Evolutionary conservation across 129 eudicot species (phyloP).

Genomic region (Pseudognaphalium luteoalbum): DNA sequence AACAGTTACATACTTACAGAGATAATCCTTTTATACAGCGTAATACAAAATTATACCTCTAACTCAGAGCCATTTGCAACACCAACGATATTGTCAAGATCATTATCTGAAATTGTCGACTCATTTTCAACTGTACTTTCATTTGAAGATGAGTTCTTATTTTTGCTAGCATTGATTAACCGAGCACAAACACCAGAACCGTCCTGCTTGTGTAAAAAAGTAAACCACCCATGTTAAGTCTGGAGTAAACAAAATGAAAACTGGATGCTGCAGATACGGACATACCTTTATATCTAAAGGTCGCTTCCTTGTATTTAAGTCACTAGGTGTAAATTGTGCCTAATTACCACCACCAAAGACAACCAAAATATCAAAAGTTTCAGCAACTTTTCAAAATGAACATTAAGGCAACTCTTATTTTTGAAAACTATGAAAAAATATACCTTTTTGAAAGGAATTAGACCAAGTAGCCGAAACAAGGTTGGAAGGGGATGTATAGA

Average conservation of each 20-base stretch:
- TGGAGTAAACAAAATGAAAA: not conserved
- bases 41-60: constrained; percentile 51
- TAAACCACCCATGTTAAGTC: constrained; percentile 8
- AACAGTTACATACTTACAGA: not conserved
- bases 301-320: constrained; percentile 72
- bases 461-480: constrained; percentile 71
- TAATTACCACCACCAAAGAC: constrained; percentile 28
- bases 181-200: constrained; percentile 52
- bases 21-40: not conserved
- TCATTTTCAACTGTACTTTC: constrained; percentile 63
- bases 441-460: constrained; percentile 87
- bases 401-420: not conserved
- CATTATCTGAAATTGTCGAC: constrained; percentile 75
- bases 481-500: constrained; percentile 83
- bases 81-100: constrained; percentile 87
- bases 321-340: constrained; percentile 88
- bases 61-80: constrained; percentile 75
- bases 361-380: constrained; percentile 9
- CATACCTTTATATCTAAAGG: constrained; percentile 61
- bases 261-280: not conserved
- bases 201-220: constrained; percentile 52
- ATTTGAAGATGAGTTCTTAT: constrained; percentile 43
- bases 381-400: not conserved
- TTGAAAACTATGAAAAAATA: not conserved
- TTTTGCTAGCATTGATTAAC: constrained; percentile 43